A percentile compares a stretch with the other conserved stretches of the same genome.
These are phyloP conservation scores for Silybum marianum DNA, from an alignment of 129 eudicot species.

Conservation along the genomic window DNA sequence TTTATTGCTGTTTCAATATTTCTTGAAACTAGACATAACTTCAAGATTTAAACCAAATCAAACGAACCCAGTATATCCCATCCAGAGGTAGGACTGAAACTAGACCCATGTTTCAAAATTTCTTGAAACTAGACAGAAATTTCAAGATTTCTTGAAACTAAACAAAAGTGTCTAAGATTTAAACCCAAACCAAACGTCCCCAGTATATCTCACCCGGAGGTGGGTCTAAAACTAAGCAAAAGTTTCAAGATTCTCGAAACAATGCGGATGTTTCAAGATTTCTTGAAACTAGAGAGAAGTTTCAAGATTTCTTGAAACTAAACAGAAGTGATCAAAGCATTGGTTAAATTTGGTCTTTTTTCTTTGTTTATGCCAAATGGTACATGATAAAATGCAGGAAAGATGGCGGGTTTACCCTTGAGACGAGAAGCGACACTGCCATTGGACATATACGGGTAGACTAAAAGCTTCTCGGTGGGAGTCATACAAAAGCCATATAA, in stretches of 20 bases:
- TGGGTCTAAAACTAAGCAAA: no score
- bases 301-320: background rate
- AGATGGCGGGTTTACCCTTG: constrained; percentile 53
- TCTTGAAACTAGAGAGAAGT: background rate
- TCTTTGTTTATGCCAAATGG: background rate
- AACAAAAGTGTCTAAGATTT: background rate
- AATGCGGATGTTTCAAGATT: background rate
- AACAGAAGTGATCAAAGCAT: background rate
- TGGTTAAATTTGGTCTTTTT: background rate
- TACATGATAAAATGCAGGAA: background rate
- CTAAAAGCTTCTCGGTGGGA: constrained; percentile 70
- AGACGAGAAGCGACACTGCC: constrained; percentile 93
- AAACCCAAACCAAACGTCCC: no score
- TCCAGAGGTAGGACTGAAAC: no score
- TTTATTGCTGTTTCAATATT: background rate
- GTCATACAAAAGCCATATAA: constrained; percentile 88
- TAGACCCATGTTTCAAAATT: background rate
- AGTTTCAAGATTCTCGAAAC: background rate
- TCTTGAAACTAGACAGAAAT: background rate
- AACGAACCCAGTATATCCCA: background rate
- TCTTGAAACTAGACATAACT: background rate
- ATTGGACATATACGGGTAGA: constrained; percentile 86
- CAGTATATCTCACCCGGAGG: no score
- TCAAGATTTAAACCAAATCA: background rate
- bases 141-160: background rate